Percentiles rank a stretch among this genome's conserved stretches.
Evolutionary conservation across 2,329 filamentous ascomycete genomes (phyloP).

Genomic region (Aphanocladium album): DNA sequence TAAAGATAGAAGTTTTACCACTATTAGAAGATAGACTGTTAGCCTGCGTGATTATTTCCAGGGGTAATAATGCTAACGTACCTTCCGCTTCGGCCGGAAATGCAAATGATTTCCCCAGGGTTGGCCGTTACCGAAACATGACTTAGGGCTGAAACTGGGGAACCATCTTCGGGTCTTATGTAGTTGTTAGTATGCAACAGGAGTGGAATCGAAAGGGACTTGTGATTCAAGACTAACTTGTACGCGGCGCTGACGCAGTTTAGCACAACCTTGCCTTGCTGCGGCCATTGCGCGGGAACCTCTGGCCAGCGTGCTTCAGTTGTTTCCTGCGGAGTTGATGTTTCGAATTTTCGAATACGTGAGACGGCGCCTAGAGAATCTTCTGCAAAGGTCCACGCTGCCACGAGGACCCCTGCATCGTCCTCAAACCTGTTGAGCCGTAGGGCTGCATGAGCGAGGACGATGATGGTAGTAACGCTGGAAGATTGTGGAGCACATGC

Average conservation of each 20-base stretch:
- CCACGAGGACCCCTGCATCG: background rate
- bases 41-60: too few relatives aligned
- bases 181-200: too few relatives aligned
- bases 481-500: background rate
- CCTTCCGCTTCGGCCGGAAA: constrained; percentile 33
- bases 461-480: too few relatives aligned
- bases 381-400: background rate
- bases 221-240: constrained; percentile 6
- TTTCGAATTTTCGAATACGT: background rate
- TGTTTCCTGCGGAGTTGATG: constrained; percentile 17
- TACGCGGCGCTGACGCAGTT: constrained; percentile 14
- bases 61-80: background rate
- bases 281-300: constrained; percentile 21
- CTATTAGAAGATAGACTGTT: background rate
- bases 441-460: too few relatives aligned
- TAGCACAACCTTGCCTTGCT: constrained; percentile 15
- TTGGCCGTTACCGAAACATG: constrained; percentile 24
- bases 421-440: too few relatives aligned
- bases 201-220: background rate
- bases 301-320: constrained; percentile 29
- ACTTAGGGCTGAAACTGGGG: constrained; percentile 17
- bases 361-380: background rate
- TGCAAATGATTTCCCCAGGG: constrained; percentile 24
- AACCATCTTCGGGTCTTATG: background rate
- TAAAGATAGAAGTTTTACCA: constrained; percentile 1